Percentiles rank a stretch among this genome's conserved stretches.
These are phyloP conservation scores for Ustilago curta DNA, from an alignment of 1,284 basidiomycete genomes.

Conservation along the genomic window DNA sequence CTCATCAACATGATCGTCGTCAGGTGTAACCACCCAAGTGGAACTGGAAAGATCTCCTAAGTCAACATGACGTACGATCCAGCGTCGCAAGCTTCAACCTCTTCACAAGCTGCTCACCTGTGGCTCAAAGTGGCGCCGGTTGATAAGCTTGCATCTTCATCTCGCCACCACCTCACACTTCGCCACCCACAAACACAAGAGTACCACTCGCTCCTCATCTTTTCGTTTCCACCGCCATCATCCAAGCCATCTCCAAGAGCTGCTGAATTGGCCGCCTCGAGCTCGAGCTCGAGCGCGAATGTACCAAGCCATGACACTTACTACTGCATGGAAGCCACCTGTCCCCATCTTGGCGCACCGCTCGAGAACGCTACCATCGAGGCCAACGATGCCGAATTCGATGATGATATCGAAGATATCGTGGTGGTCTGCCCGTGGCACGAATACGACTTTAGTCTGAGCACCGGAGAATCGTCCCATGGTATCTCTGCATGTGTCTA, in stretches of 20 bases:
- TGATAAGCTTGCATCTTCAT: constrained; percentile 37
- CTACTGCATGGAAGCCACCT: constrained; percentile 86
- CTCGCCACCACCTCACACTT: constrained; percentile 63
- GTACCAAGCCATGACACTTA: constrained; percentile 31
- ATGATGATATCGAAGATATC: constrained; percentile 72
- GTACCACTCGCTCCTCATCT: constrained; percentile 63
- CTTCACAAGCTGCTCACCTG: constrained; percentile 2
- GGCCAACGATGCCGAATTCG: constrained; percentile 70
- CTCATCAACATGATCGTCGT: not conserved
- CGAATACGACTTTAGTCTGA: constrained; percentile 81
- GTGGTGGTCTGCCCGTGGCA: constrained; percentile 78
- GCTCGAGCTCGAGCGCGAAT: constrained; percentile 5
- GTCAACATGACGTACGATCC: constrained; percentile 9
- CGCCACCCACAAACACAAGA: constrained; percentile 44
- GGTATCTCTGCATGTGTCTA: constrained; percentile 85
- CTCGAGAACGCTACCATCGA: constrained; percentile 81
- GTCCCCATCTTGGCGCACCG: constrained; percentile 86
- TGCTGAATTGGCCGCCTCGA: not conserved
- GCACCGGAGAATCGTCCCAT: constrained; percentile 80
- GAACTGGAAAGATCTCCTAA: too few species aligned
- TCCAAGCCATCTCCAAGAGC: not conserved
- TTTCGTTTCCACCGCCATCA: constrained; percentile 48
- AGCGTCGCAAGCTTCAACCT: constrained; percentile 3
- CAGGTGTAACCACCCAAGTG: not conserved
- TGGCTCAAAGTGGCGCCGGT: constrained; percentile 34